Evolutionary conservation across 306 rosid species (phyloP), one percentile per base, ranked within the genome.

Genomic region (Casuarina glauca): DNA sequence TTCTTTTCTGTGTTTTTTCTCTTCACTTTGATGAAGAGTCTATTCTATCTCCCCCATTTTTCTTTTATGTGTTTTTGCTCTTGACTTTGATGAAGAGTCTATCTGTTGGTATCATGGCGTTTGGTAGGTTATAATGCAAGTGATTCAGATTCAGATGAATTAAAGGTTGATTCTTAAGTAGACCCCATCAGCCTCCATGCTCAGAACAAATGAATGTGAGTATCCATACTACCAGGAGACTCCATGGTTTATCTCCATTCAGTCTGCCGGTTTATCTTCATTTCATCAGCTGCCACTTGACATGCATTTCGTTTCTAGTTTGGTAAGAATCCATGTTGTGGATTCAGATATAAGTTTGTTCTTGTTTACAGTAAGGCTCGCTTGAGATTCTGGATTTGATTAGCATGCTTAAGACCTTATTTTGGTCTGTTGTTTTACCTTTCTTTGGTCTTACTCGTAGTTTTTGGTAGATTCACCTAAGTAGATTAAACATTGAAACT

Each of bases 121-220:
- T 55, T 81, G 42, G 57, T 75, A 93, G 97, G 98, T 71, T 93
- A 93, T 83, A 93, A 93, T 80, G 98, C 98, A 10, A 91, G 95
- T 70, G 98, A 93, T 82, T 93, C 98, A 57, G 98, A 93, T 86
- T 91, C 98, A n/a, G 98, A 93, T 1, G 97, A 93, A 79, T 17
- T 81, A 72, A 83, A 86, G 80, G 90, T 76, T 42, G 88, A 87
- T 60, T 87, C 91, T 76, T 93, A 85, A 84, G 73, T 74, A 44
- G 16, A 75, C 67, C 46, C 15, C 32, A 39, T 5, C 41, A 32
- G 69, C 10, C 78, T 66, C 69, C 52, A 26, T 51, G 81, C 68
- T 76, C 76, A 39, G 69, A 53, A 35, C 35, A 78, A 72, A 67
- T 70, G 74, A 83, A 67, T 82, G 87, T 85, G 82, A 84, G 81